Base-by-base conservation (phyloP, 768 basidiomycete genomes). In the Agrocybe pediades region DNA sequence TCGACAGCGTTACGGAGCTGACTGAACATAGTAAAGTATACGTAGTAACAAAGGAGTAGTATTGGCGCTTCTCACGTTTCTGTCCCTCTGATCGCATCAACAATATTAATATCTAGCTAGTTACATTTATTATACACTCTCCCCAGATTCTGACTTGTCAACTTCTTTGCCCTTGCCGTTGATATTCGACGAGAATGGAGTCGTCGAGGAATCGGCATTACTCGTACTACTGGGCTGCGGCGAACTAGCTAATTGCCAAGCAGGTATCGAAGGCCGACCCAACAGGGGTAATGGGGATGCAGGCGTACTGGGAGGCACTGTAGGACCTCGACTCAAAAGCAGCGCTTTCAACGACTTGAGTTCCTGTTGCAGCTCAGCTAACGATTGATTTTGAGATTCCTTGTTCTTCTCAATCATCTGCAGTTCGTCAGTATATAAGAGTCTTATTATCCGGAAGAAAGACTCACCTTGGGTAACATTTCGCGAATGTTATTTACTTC, bases 401-500 rank as follows among this genome's bases (percentile, higher is more conserved):
- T 93, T 91, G 66, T 88, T 92, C 73, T 92, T 95, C 51, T 97
- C 92, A 49, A 97, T 88, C 90, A 98, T 92, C 95, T 98, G 26
- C 47, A 21, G 54, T 39, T 9, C 24, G 9, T 51, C 23, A 24
- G n/a, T 33, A 27, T 55, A 25, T 55, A 24, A 9, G 43, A 6
- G 33, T 49, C n/a, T 11, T 43, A 54, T 30, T 17, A 29, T 41
- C 21, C 40, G 17, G 56, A 51, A n/a, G 23, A 9, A 19, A 43
- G 11, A 64, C 73, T 23, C 56, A 95, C 97, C 83, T 91, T 94
- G 5, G 97, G 97, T 16, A 99, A 71, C 85, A 95, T 87, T 58
- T 96, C 95, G 17, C 89, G 84, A 43, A 98, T 85, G 56, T 85
- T 90, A 62, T 88, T 90, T 47, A 98, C 81, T 66, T 98, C 97